These are phyloP conservation scores for Pleurotus salmoneostramineus DNA, from an alignment of 768 basidiomycete genomes.

Conservation along the genomic window DNA sequence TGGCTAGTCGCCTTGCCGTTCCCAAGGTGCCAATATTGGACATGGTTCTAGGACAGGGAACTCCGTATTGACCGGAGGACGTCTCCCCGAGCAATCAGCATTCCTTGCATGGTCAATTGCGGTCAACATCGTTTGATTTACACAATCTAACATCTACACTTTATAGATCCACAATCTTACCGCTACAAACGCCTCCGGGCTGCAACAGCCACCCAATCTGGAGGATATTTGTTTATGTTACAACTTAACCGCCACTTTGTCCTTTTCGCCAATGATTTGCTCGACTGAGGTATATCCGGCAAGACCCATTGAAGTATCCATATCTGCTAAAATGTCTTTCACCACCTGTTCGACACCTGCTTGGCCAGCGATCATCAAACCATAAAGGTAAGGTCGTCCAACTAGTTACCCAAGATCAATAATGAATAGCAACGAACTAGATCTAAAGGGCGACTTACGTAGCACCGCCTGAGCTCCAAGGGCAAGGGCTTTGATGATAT, in stretches of 20 bases:
- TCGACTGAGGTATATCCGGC: slow-evolving; percentile 51
- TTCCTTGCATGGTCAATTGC: neutral
- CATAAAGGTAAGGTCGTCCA: slow-evolving; percentile 74
- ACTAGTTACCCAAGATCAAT: slow-evolving; percentile 31
- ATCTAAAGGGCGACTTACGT: slow-evolving; percentile 37
- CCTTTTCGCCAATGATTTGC: slow-evolving; percentile 61
- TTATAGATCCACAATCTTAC: neutral
- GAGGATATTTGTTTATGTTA: slow-evolving; percentile 15
- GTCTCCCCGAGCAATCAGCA: neutral
- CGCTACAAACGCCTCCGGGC: neutral
- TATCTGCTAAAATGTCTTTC: slow-evolving; percentile 60
- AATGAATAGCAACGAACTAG: neutral
- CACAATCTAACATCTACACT: no score
- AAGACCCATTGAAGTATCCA: slow-evolving; percentile 62
- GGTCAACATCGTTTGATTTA: no score
- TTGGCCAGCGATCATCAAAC: slow-evolving; percentile 65
- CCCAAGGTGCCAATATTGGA: neutral
- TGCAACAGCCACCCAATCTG: neutral
- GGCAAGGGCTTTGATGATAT: slow-evolving; percentile 82
- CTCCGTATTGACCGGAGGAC: neutral
- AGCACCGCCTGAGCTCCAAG: slow-evolving; percentile 82
- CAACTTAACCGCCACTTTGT: slow-evolving; percentile 44
- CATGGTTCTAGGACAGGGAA: neutral
- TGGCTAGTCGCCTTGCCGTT: neutral
- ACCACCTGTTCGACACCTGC: slow-evolving; percentile 75